These are phyloP conservation scores for Zea luxurians DNA, from an alignment of 176 grass and related monocot genomes.

Conservation along the genomic window DNA sequence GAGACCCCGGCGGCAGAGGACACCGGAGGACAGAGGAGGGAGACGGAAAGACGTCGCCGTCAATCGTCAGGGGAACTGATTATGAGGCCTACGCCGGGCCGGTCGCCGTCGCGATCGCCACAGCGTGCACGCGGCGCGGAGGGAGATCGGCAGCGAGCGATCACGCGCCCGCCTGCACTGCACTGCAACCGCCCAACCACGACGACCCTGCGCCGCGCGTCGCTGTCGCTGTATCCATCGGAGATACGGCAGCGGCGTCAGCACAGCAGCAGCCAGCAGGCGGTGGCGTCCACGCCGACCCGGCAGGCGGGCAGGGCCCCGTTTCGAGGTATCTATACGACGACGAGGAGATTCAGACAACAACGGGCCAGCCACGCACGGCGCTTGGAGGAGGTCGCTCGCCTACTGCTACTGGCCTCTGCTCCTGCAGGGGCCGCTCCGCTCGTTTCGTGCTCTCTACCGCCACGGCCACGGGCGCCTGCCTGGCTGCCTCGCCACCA, in stretches of 20 bases:
- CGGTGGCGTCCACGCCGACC: not conserved
- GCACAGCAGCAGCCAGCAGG: not conserved
- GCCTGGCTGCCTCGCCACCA: not conserved
- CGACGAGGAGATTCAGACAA: not conserved
- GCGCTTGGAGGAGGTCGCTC: too few relatives aligned
- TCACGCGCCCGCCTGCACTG: too few relatives aligned
- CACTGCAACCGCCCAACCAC: not conserved
- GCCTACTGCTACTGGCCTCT: too few relatives aligned
- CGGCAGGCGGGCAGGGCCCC: not conserved
- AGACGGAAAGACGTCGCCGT: slow-evolving; percentile 8
- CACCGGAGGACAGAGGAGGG: too few relatives aligned
- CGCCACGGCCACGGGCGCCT: not conserved
- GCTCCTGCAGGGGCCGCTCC: too few relatives aligned
- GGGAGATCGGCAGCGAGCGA: too few relatives aligned
- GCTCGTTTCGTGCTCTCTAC: too few relatives aligned
- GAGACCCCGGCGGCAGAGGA: too few relatives aligned
- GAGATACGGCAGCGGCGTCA: not conserved
- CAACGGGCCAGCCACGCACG: too few relatives aligned
- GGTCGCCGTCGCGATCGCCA: slow-evolving; percentile 19
- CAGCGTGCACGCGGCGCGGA: slow-evolving; percentile 31
- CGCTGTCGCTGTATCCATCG: slow-evolving; percentile 20
- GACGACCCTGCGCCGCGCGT: not conserved
- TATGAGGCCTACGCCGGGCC: slow-evolving; percentile 17
- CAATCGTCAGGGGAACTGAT: slow-evolving; percentile 22
- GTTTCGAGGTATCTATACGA: not conserved